Conservation (phyloP, 495 filamentous ascomycete species). For the Sordaria brevicollis region DNA sequence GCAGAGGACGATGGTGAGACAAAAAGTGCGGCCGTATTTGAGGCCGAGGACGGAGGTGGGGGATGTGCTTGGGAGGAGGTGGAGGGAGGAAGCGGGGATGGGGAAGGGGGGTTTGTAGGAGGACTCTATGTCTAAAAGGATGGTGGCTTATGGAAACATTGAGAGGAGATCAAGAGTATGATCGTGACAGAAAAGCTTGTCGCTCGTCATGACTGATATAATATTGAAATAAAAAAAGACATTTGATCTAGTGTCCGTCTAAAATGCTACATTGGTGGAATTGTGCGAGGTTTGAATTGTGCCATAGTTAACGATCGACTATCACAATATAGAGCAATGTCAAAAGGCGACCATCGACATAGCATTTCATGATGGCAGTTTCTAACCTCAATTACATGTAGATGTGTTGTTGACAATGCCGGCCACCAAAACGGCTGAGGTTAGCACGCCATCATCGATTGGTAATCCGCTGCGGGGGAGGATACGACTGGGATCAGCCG, state of each 20-base stretch:
- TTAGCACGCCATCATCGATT: neutral
- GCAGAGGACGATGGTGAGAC: slow-evolving; percentile 46
- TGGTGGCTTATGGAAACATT: neutral
- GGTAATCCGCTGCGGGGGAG: neutral
- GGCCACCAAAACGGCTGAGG: neutral
- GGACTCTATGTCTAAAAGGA: neutral
- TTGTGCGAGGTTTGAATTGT: too few relatives aligned
- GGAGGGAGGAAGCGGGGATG: too few relatives aligned
- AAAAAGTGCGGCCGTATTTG: slow-evolving; percentile 37
- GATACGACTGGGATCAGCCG: neutral
- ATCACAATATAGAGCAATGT: too few relatives aligned
- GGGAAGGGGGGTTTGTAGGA: neutral
- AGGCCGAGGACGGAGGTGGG: slow-evolving; percentile 36
- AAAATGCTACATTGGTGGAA: too few relatives aligned
- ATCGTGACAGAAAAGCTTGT: neutral
- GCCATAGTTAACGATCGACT: too few relatives aligned
- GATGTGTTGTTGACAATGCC: neutral
- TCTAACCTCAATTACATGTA: neutral
- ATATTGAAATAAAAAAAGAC: too few relatives aligned
- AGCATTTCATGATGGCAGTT: neutral
- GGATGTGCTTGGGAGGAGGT: slow-evolving; percentile 15
- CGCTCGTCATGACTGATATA: too few relatives aligned
- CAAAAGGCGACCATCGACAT: too few relatives aligned
- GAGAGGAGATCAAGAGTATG: neutral
- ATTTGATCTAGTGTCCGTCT: too few relatives aligned